A percentile compares a stretch with the other conserved stretches of the same genome.
Evolutionary conservation across 2,329 filamentous ascomycete species (phyloP).

Genomic region (Emergomyces pasteurianus): DNA sequence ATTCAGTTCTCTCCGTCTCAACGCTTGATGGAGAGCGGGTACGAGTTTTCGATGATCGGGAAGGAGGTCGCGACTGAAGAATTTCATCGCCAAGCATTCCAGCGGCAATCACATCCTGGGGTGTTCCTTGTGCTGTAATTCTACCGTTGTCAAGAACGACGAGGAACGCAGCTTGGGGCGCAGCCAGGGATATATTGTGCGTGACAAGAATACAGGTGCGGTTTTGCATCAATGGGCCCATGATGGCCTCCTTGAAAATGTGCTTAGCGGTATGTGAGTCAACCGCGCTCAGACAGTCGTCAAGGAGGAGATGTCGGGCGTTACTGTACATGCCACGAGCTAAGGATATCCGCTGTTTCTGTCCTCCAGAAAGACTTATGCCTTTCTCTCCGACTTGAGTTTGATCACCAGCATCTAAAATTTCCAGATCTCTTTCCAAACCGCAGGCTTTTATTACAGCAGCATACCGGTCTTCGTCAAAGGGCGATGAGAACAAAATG

Average conservation of each 20-base stretch:
- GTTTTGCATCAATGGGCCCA: constrained; percentile 74
- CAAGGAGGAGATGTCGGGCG: constrained; percentile 77
- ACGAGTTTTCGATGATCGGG: constrained; percentile 54
- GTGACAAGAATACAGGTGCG: constrained; percentile 93
- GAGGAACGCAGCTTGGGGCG: constrained; percentile 67
- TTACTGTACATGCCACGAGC: constrained; percentile 96
- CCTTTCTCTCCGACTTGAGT: constrained; percentile 95
- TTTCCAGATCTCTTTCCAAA: constrained; percentile 79
- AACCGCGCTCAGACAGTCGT: constrained; percentile 92
- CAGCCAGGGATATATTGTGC: constrained; percentile 83
- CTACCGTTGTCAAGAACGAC: constrained; percentile 82
- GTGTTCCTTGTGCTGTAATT: constrained; percentile 61
- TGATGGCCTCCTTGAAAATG: constrained; percentile 90
- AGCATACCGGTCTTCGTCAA: constrained; percentile 70
- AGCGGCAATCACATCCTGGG: constrained; percentile 68
- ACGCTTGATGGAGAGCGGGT: constrained; percentile 68
- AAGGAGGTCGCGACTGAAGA: constrained; percentile 59
- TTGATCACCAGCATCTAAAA: constrained; percentile 83
- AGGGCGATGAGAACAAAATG: constrained; percentile 76
- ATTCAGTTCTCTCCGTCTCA: constrained; percentile 41
- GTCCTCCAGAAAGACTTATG: constrained; percentile 88
- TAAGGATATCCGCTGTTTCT: constrained; percentile 94
- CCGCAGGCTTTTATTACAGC: constrained; percentile 86
- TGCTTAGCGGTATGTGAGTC: constrained; percentile 96
- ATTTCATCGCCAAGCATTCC: constrained; percentile 82